Percentiles rank a stretch among this genome's conserved stretches.
Conservation (phyloP, 1,139 yeast genomes). For the Yamadazyma sp. region DNA sequence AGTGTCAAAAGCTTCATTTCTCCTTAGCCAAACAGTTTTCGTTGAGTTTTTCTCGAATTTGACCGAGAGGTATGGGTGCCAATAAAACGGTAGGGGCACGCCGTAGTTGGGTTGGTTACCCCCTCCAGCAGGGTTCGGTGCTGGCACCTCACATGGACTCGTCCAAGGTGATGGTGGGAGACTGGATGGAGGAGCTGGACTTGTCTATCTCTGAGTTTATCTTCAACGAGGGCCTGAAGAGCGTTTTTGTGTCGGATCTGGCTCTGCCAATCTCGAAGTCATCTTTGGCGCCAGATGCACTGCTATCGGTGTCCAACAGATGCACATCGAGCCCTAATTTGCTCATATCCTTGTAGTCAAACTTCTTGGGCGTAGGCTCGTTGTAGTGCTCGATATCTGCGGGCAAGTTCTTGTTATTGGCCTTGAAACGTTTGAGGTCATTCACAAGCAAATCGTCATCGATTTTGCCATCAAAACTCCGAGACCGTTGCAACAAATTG, state of each 20-base stretch:
- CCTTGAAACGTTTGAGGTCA: constrained; percentile 28
- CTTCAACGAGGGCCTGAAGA: constrained; percentile 34
- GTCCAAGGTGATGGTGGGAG: constrained; percentile 46
- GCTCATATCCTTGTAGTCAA: constrained; percentile 30
- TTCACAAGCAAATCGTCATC: constrained; percentile 22
- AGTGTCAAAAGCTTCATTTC: constrained; percentile 7
- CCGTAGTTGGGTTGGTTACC: not conserved
- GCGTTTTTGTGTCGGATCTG: constrained; percentile 33
- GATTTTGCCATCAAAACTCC: constrained; percentile 33
- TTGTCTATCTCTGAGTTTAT: constrained; percentile 18
- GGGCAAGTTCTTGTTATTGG: constrained; percentile 13
- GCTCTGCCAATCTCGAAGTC: constrained; percentile 5
- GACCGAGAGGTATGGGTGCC: constrained; percentile 1
- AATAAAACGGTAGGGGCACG: no score
- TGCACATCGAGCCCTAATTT: constrained; percentile 17
- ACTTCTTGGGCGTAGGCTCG: constrained; percentile 42
- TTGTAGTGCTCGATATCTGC: constrained; percentile 21
- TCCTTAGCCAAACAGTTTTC: not conserved
- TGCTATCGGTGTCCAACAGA: not conserved
- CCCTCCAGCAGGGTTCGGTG: no score
- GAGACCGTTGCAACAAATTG: constrained; percentile 40
- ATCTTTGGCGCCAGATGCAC: constrained; percentile 1
- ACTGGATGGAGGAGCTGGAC: constrained; percentile 6
- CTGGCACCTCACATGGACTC: constrained; percentile 23
- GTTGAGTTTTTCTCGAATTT: not conserved